These are phyloP conservation scores for Pycnococcus provasolii DNA, from an alignment of 139 green algal species.

Conservation along the genomic window DNA sequence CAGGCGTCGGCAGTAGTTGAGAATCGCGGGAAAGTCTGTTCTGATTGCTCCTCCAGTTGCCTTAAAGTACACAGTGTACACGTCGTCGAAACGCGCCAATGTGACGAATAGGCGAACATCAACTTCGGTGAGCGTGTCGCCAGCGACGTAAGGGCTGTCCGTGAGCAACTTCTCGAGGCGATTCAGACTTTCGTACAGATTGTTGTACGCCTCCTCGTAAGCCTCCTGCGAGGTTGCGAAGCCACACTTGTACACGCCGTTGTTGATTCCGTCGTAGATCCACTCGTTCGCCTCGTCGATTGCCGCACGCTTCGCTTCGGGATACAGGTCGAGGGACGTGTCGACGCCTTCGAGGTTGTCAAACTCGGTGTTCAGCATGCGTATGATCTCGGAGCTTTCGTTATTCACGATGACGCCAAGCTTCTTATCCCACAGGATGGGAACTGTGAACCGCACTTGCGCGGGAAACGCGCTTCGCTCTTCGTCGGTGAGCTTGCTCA, in stretches of 20 bases:
- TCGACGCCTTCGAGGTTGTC: slow-evolving; percentile 59
- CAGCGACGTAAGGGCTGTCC: slow-evolving; percentile 66
- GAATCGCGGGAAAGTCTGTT: slow-evolving; percentile 61
- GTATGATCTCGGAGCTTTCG: slow-evolving; percentile 80
- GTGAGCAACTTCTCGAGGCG: slow-evolving; percentile 62
- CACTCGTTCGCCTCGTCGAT: slow-evolving; percentile 55
- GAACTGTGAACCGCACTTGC: slow-evolving; percentile 57
- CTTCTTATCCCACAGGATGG: slow-evolving; percentile 90
- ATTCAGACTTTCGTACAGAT: slow-evolving; percentile 24
- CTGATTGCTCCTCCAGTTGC: slow-evolving; percentile 65
- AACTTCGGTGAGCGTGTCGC: slow-evolving; percentile 77
- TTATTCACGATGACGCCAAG: slow-evolving; percentile 88
- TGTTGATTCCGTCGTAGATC: slow-evolving; percentile 86
- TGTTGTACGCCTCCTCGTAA: slow-evolving; percentile 74
- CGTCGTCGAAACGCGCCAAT: slow-evolving; percentile 65
- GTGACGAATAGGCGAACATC: slow-evolving; percentile 87
- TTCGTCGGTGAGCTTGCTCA: too few relatives aligned
- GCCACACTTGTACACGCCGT: slow-evolving; percentile 88
- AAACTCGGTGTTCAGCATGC: slow-evolving; percentile 66
- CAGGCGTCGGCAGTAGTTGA: slow-evolving; percentile 59
- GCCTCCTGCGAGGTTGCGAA: slow-evolving; percentile 77
- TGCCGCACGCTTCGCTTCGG: slow-evolving; percentile 12
- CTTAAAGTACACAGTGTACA: slow-evolving; percentile 92
- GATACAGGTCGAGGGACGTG: slow-evolving; percentile 37
- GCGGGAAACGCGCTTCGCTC: neutral